Evolutionary conservation across 2,329 filamentous ascomycete species (phyloP), one percentile per base, ranked within the genome.

Genomic region (Chrysoporthe puriensis): DNA sequence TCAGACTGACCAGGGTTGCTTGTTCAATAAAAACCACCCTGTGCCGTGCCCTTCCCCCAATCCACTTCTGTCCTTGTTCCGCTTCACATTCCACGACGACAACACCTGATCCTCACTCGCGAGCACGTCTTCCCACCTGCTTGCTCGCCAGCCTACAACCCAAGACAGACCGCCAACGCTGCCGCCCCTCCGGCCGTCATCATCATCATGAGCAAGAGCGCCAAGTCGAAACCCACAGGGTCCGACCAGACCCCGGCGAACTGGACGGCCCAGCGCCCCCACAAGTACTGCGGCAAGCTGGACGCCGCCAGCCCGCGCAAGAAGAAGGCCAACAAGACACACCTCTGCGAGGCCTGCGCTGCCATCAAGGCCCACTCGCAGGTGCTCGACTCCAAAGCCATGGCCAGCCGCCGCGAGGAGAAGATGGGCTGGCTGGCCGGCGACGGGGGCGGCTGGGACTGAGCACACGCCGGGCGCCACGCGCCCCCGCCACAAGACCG

Each of bases 191-290:
- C 16, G 1, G 3, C 4, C 4, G 14, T 9, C 6, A 72, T 72
- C n/a, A 32, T 42, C 14, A 36, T 13, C 36, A 70, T 68, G 68
- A 62, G 58, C 64, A 73, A 67, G 54, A 73, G 73, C 63, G 73
- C 76, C 4, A 72, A 73, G 57, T 73, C 76, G 59, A 76, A 59
- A 74, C 68, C 52, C 54, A 5, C 62, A 54, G 40, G 36, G 52
- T 56, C 52, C 11, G 66, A 66, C 58, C 56, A 65, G 59, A 26
- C 54, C 0, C 68, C 68, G 1, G 18, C 60, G 58, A 68, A 65
- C 59, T 70, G 68, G 68, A 70, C 68, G 1, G 66, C 66, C 52
- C 61, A 48, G 11, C 65, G 68, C 1, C 62, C 68, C 1, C 68
- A 70, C 68, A 70, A 70, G 21, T 70, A 62, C 65, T 70, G 68